These are phyloP conservation scores for Lophium mytilinum DNA, from an alignment of 495 filamentous ascomycete species.

Conservation along the genomic window DNA sequence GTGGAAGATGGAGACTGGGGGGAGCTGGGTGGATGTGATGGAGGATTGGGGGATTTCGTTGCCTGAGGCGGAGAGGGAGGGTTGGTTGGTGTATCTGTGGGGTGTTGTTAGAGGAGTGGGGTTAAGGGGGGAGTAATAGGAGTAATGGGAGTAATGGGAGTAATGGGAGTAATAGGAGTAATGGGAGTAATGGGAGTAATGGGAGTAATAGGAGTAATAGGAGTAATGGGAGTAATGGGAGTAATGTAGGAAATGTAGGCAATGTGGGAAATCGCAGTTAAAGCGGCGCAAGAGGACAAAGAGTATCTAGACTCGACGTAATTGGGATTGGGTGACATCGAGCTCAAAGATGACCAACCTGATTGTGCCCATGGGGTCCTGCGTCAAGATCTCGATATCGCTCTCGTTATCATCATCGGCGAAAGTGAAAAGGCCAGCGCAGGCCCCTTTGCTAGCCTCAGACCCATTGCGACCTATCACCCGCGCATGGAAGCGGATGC, in stretches of 20 bases:
- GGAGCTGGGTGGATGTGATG: slow-evolving; percentile 37
- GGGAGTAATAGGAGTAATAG: no score
- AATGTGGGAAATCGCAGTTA: no score
- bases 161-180: no score
- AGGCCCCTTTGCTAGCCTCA: slow-evolving; percentile 23
- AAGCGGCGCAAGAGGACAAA: no score
- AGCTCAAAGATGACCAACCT: background rate
- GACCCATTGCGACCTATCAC: slow-evolving; percentile 29
- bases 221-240: no score
- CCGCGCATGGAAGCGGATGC: slow-evolving; percentile 51
- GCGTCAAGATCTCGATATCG: slow-evolving; percentile 28
- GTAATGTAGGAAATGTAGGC: no score
- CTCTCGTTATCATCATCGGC: slow-evolving; percentile 29
- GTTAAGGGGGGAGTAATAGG: background rate
- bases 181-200: no score
- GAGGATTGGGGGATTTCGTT: slow-evolving; percentile 37
- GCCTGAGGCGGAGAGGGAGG: slow-evolving; percentile 38
- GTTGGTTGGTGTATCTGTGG: slow-evolving; percentile 61
- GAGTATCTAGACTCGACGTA: no score
- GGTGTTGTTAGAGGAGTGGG: background rate
- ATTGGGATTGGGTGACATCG: background rate
- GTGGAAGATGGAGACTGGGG: slow-evolving; percentile 59
- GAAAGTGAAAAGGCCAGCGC: slow-evolving; percentile 36
- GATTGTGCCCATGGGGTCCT: slow-evolving; percentile 12
- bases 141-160: no score